Evolutionary conservation across 1,284 basidiomycete species (phyloP).

Genomic region (Trichosporon sp.): DNA sequence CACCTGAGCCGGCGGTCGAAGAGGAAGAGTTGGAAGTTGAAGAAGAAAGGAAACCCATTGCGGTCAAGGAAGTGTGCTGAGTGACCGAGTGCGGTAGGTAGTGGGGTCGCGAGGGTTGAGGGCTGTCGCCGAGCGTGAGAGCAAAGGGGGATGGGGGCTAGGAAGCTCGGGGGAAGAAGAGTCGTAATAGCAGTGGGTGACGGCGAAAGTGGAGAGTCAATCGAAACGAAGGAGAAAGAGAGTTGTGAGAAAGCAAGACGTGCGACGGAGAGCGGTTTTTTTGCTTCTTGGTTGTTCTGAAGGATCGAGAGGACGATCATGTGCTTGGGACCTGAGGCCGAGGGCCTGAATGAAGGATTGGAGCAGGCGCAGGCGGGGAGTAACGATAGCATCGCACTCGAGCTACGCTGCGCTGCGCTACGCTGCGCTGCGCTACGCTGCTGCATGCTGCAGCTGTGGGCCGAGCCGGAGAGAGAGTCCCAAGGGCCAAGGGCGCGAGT

Average conservation of each 20-base stretch:
- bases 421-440: too few relatives aligned
- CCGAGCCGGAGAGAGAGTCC: not conserved
- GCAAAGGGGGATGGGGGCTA: not conserved
- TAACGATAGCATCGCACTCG: not conserved
- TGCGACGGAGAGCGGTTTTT: not conserved
- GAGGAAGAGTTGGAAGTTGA: not conserved
- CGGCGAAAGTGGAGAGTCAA: too few relatives aligned
- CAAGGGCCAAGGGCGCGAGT: not conserved
- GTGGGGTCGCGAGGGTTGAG: not conserved
- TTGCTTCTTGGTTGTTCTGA: not conserved
- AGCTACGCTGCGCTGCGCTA: too few relatives aligned
- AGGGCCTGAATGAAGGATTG: not conserved
- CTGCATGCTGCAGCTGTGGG: not conserved
- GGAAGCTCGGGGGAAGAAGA: not conserved
- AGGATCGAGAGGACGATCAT: not conserved
- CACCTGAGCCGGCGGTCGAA: not conserved
- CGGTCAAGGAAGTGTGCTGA: not conserved
- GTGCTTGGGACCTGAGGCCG: not conserved
- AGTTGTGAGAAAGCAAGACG: not conserved
- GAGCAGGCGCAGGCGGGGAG: not conserved
- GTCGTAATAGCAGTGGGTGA: not conserved
- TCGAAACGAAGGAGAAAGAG: not conserved
- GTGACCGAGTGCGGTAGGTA: not conserved
- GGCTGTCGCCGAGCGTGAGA: not conserved
- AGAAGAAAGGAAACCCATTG: slow-evolving; percentile 3